Conservation (phyloP, 768 basidiomycete species). For the Chalciporus pseudorubinellus region DNA sequence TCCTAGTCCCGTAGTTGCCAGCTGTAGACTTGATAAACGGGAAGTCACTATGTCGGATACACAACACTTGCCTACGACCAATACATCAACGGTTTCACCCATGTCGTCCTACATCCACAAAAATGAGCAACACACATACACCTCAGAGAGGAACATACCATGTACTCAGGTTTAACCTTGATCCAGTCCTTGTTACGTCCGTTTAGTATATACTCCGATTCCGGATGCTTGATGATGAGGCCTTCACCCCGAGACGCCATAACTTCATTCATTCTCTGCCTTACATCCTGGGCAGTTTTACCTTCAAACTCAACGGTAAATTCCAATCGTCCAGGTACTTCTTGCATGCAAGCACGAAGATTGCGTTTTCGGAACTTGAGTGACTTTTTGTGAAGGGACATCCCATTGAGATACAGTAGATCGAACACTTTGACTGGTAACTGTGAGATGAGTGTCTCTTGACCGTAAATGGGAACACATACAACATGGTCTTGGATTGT, state of each 20-base stretch:
- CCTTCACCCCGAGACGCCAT: conserved; percentile 90
- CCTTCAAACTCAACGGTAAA: conserved; percentile 71
- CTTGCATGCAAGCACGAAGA: conserved; percentile 62
- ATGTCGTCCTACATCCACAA: conserved; percentile 64
- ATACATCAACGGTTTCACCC: conserved; percentile 88
- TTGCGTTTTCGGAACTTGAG: conserved; percentile 78
- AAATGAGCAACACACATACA: conserved; percentile 1
- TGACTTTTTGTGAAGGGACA: conserved; percentile 69
- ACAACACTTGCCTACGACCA: conserved; percentile 72
- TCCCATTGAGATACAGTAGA: conserved; percentile 84
- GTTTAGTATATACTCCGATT: conserved; percentile 78
- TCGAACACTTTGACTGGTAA: conserved; percentile 94
- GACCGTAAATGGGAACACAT: conserved; percentile 29
- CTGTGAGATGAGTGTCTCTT: background rate
- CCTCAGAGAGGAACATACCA: conserved; percentile 44
- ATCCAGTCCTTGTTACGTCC: conserved; percentile 92
- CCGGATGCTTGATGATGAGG: conserved; percentile 84
- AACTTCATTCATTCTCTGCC: conserved; percentile 74
- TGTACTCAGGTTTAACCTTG: conserved; percentile 90
- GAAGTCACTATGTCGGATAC: background rate
- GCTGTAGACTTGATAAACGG: conserved; percentile 39
- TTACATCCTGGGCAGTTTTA: conserved; percentile 77
- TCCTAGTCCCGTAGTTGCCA: conserved; percentile 85
- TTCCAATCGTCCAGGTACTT: conserved; percentile 78
- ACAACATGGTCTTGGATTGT: conserved; percentile 90